A percentile compares a stretch with the other conserved stretches of the same genome.
Conservation (phyloP, 768 basidiomycete species). For the Auricularia auricula-judae region DNA sequence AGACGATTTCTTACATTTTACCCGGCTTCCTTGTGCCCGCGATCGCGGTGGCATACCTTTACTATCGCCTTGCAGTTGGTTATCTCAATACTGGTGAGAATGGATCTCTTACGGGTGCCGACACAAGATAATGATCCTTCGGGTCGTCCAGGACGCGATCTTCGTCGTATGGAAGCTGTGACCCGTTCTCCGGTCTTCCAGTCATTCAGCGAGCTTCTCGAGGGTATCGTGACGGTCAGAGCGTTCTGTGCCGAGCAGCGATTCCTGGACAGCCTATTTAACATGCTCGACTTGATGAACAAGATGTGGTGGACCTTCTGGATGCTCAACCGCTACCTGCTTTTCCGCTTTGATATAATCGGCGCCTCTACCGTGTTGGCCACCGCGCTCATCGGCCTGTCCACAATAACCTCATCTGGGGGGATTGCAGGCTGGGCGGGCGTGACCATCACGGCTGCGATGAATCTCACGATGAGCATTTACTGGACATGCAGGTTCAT, state of each 20-base stretch:
- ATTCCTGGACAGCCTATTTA: slow-evolving; percentile 20
- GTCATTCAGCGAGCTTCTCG: slow-evolving; percentile 61
- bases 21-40: slow-evolving; percentile 8
- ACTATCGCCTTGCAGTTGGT: slow-evolving; percentile 4
- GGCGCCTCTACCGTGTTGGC: neutral
- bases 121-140: slow-evolving; percentile 30
- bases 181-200: slow-evolving; percentile 76
- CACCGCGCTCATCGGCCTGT: neutral
- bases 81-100: neutral
- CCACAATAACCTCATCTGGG: neutral
- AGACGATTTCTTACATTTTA: slow-evolving; percentile 3
- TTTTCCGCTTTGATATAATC: slow-evolving; percentile 11
- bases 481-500: slow-evolving; percentile 10
- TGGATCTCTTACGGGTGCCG: neutral
- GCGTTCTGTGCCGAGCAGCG: slow-evolving; percentile 22
- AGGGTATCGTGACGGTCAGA: slow-evolving; percentile 24
- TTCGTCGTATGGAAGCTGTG: slow-evolving; percentile 87
- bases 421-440: slow-evolving; percentile 22
- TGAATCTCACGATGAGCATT: slow-evolving; percentile 10
- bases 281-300: slow-evolving; percentile 22
- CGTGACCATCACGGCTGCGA: slow-evolving; percentile 37
- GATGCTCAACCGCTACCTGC: slow-evolving; percentile 17
- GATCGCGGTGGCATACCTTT: slow-evolving; percentile 2
- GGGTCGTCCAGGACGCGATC: slow-evolving; percentile 44
- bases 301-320: slow-evolving; percentile 14